Evolutionary conservation across 208 protist species (phyloP).

Genomic region (Leishmania gerbilli): DNA sequence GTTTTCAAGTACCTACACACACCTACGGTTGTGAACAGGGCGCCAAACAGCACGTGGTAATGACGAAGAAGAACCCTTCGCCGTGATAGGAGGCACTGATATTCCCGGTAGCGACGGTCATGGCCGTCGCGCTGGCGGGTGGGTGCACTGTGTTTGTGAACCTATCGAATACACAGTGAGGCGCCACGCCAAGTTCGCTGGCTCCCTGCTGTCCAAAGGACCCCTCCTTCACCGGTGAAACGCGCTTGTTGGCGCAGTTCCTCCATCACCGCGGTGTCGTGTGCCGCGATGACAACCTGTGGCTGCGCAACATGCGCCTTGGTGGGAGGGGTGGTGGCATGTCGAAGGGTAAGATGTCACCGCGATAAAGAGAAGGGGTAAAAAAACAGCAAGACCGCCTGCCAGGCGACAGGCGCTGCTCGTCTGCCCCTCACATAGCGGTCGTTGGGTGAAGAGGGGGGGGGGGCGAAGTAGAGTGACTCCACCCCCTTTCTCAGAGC

Average conservation of each 20-base stretch:
- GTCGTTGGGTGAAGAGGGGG: neutral
- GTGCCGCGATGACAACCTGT: conserved; percentile 48
- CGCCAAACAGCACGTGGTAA: conserved; percentile 45
- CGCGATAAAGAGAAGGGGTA: neutral
- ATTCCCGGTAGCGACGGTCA: conserved; percentile 40
- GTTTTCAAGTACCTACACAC: conserved; percentile 65
- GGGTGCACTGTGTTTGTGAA: conserved; percentile 72
- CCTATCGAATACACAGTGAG: conserved; percentile 63
- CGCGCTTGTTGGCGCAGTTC: conserved; percentile 46
- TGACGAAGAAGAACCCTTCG: conserved; percentile 68
- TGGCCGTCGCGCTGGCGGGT: conserved; percentile 63
- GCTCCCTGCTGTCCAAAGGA: conserved; percentile 56
- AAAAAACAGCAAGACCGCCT: neutral
- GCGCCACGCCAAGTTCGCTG: conserved; percentile 55
- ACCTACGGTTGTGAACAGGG: conserved; percentile 42
- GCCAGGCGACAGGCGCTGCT: neutral
- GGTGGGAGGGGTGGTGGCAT: neutral
- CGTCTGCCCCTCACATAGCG: neutral
- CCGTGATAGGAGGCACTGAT: conserved; percentile 65
- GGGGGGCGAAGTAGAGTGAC: neutral
- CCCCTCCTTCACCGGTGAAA: conserved; percentile 47
- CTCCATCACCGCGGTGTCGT: conserved; percentile 72
- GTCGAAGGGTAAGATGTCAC: neutral
- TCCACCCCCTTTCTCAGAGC: neutral
- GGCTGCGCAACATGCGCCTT: conserved; percentile 63